Conservation (phyloP, 305 asterid genomes). For the Fraxinus greggii region DNA sequence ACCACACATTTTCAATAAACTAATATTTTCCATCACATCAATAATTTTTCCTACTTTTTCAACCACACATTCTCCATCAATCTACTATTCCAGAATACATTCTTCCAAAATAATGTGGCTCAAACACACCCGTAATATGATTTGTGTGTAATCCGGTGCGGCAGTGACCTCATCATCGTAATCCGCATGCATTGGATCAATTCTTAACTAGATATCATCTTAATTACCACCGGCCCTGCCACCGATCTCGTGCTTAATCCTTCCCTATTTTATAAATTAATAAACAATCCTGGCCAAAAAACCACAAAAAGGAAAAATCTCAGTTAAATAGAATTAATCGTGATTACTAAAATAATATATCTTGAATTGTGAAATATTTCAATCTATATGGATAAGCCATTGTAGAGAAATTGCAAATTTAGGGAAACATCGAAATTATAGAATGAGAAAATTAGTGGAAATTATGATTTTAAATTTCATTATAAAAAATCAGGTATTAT, state of each 20-base stretch:
- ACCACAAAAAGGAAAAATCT: background rate
- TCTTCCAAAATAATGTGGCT: too few relatives aligned
- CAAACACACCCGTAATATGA: too few relatives aligned
- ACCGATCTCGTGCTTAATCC: constrained; percentile 73
- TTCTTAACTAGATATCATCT: constrained; percentile 73
- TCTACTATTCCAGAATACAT: too few relatives aligned
- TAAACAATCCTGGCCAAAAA: constrained; percentile 3
- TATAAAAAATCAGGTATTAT: background rate
- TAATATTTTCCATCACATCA: too few relatives aligned
- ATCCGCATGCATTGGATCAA: constrained; percentile 64
- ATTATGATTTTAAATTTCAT: too few relatives aligned
- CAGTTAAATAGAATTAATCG: background rate
- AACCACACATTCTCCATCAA: too few relatives aligned
- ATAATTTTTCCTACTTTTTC: too few relatives aligned
- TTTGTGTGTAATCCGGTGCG: constrained; percentile 41
- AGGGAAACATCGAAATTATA: background rate
- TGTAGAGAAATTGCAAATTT: constrained; percentile 15
- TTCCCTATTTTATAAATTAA: constrained; percentile 43
- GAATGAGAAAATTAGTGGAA: background rate
- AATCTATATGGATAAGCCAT: constrained; percentile 45
- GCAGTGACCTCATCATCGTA: constrained; percentile 59
- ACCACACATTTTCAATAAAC: too few relatives aligned
- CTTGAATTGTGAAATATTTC: constrained; percentile 26
- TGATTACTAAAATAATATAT: background rate
- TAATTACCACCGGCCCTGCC: constrained; percentile 32